Conservation (phyloP, 768 basidiomycete species). For the Pluteus cervinus region DNA sequence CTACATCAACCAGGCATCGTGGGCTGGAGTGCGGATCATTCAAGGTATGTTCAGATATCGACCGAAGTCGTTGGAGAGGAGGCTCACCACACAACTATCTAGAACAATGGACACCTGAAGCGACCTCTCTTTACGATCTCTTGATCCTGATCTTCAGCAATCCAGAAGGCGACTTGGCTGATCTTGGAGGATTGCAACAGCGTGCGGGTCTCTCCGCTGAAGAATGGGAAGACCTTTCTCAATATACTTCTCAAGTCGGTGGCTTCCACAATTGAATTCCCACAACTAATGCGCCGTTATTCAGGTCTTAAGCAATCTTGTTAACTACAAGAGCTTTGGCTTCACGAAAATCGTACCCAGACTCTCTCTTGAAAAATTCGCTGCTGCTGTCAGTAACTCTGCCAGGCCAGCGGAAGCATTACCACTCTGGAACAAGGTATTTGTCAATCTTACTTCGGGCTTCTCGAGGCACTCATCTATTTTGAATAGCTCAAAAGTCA, state of each 20-base stretch:
- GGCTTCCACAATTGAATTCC: slow-evolving; percentile 1
- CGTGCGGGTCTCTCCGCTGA: slow-evolving; percentile 46
- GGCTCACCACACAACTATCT: neutral
- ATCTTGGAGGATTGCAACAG: slow-evolving; percentile 47
- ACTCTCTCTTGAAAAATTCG: slow-evolving; percentile 53
- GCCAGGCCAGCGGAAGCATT: slow-evolving; percentile 48
- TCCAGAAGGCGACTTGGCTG: slow-evolving; percentile 42
- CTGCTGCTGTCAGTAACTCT: slow-evolving; percentile 54
- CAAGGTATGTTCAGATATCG: too few relatives aligned
- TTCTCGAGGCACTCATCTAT: neutral
- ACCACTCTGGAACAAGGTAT: slow-evolving; percentile 62
- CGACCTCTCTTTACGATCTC: slow-evolving; percentile 62
- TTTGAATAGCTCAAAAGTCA: slow-evolving; percentile 59
- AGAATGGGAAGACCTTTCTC: slow-evolving; percentile 66
- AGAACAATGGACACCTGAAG: slow-evolving; percentile 77
- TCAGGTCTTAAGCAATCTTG: slow-evolving; percentile 54
- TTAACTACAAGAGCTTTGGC: slow-evolving; percentile 79
- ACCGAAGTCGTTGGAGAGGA: too few relatives aligned
- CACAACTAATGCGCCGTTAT: neutral
- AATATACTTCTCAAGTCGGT: slow-evolving; percentile 69
- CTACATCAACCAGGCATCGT: slow-evolving; percentile 62
- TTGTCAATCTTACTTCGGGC: slow-evolving; percentile 10
- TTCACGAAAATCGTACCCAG: slow-evolving; percentile 85
- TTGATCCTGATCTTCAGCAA: slow-evolving; percentile 65
- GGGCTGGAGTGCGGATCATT: slow-evolving; percentile 82